phyloP scores from a whole-genome alignment of 495 filamentous ascomycete genomes.

The Penicillium canescens region DNA sequence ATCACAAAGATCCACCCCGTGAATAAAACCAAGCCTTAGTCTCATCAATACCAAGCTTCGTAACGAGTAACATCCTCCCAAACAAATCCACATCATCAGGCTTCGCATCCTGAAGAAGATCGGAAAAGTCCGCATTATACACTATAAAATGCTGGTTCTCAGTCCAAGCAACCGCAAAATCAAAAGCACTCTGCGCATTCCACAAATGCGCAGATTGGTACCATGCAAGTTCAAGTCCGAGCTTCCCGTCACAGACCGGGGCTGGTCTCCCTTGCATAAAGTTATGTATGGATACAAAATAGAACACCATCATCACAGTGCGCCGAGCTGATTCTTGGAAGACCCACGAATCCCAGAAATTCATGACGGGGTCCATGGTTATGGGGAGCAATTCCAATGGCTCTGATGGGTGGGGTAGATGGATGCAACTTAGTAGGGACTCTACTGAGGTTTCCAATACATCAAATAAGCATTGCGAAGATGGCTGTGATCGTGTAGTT shows the following conservation, averaged over 20 bases:
- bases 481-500: conserved; percentile 48
- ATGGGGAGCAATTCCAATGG: conserved; percentile 11
- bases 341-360: conserved; percentile 45
- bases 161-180: conserved; percentile 50
- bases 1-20: conserved; percentile 29
- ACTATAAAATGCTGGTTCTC: conserved; percentile 46
- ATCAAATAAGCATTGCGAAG: conserved; percentile 46
- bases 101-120: conserved; percentile 28
- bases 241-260: conserved; percentile 31
- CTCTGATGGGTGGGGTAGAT: conserved; percentile 17
- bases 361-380: conserved; percentile 23
- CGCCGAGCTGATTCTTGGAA: conserved; percentile 49
- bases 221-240: conserved; percentile 38
- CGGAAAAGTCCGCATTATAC: conserved; percentile 35
- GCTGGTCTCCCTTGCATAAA: conserved; percentile 28
- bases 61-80: conserved; percentile 46
- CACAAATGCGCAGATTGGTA: conserved; percentile 51
- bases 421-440: conserved; percentile 13
- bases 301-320: conserved; percentile 43
- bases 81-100: conserved; percentile 50
- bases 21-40: conserved; percentile 43
- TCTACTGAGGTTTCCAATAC: conserved; percentile 34
- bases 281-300: conserved; percentile 38
- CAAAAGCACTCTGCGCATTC: conserved; percentile 40
- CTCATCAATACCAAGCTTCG: conserved; percentile 43